Evolutionary conservation across 495 filamentous ascomycete species (phyloP), one percentile per base, ranked within the genome.

Genomic region (Trichocladium uniseriatum): DNA sequence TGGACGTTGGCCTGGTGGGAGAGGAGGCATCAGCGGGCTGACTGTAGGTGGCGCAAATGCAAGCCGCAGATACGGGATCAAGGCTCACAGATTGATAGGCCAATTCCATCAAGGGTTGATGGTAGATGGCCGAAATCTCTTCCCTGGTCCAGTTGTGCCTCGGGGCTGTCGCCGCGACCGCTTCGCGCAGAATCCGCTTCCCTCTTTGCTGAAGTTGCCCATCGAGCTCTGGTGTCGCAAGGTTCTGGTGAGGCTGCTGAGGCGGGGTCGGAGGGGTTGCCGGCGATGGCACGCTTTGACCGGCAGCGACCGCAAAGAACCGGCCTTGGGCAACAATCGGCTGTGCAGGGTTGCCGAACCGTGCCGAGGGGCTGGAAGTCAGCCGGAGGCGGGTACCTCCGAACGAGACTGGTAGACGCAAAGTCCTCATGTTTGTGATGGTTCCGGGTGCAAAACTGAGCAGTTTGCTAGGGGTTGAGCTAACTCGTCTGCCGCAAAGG

Each of bases 71-170:
- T n/a, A 20, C 13, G 31, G 21, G 5, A 32, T 0, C 31, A 9
- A 28, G 22, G 62, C 79, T 62, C 67, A 89, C 87, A 32, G 87
- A 77, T 56, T 82, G 78, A 63, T 78, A 87, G 18, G 82, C 78
- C 48, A 94, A 65, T 45, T 88, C 80, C 72, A 84, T 83, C 64
- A 91, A 70, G 0, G 86, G 85, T 5, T 80, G 84, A 58, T 87
- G 71, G 60, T 90, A 89, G 56, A 94, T 80, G 49, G 79, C 74
- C 38, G 75, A 62, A 41, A 90, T 82, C 65, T 91, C 85, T 15
- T 87, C 83, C 49, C 76, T 79, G 11, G 84, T 86, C 87, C 87
- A 91, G 59, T 78, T 78, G 51, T 77, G 83, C 40, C 84, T 73
- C 16, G 83, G 78, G 27, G 56, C 66, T 0, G 66, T 72, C 8